Conservation (phyloP, 139 green algal species). For the Medakamo hakoo region DNA sequence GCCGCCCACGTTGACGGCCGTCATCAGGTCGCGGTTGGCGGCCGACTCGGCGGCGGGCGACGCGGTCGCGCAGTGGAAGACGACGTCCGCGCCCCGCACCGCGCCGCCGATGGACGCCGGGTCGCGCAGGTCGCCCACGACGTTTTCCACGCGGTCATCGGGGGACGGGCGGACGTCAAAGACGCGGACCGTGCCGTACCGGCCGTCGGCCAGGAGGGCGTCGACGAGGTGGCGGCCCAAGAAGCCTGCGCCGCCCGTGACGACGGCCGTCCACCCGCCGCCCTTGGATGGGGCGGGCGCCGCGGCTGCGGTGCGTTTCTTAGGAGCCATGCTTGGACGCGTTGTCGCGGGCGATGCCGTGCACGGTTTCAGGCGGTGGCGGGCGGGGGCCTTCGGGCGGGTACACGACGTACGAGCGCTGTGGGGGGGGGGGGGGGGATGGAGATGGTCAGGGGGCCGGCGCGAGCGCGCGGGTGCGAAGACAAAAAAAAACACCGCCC, state of each 20-base stretch:
- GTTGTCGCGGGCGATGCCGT: background rate
- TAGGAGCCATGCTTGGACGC: too few species aligned
- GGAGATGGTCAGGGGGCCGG: background rate
- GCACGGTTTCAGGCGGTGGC: slow-evolving; percentile 15
- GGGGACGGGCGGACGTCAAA: slow-evolving; percentile 48
- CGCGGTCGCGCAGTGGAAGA: slow-evolving; percentile 76
- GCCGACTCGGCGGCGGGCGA: slow-evolving; percentile 56
- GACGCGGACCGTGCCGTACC: slow-evolving; percentile 42
- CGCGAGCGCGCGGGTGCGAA: background rate
- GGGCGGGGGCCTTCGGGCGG: slow-evolving; percentile 17
- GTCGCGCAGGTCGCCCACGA: slow-evolving; percentile 46
- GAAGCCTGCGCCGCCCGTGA: slow-evolving; percentile 72
- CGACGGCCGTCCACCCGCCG: slow-evolving; percentile 24
- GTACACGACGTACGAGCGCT: slow-evolving; percentile 23
- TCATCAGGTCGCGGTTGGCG: slow-evolving; percentile 60
- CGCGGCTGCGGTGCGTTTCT: background rate
- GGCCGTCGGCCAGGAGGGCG: slow-evolving; percentile 38
- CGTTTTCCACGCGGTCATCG: slow-evolving; percentile 13
- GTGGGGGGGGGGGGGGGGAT: background rate
- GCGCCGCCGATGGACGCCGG: slow-evolving; percentile 22
- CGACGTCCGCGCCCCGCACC: slow-evolving; percentile 38
- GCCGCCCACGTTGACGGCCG: slow-evolving; percentile 68
- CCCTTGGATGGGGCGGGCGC: background rate
- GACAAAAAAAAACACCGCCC: background rate
- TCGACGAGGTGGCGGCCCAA: slow-evolving; percentile 60